phyloP scores from a whole-genome alignment of 2,329 filamentous ascomycete species.

The Thelonectria blattea region DNA sequence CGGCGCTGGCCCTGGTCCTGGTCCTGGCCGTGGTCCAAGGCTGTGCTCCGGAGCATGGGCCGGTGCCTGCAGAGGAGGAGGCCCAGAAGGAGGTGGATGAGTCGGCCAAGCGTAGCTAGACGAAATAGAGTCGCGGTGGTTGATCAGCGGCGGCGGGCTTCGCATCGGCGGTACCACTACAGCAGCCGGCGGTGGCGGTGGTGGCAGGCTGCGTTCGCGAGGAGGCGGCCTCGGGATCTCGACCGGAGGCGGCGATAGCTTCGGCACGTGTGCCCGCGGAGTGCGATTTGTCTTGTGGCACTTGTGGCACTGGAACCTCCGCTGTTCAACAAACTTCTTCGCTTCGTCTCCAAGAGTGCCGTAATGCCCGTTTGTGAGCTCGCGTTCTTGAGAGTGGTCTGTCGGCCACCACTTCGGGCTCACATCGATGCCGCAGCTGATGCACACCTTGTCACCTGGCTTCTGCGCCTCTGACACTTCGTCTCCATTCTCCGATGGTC shows the following conservation, averaged over 20 bases:
- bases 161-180: constrained; percentile 33
- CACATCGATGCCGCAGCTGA: constrained; percentile 71
- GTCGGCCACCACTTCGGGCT: constrained; percentile 77
- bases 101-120: constrained; percentile 37
- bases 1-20: constrained; percentile 19
- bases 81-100: constrained; percentile 32
- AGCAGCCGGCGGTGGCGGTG: constrained; percentile 4
- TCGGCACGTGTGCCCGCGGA: constrained; percentile 41
- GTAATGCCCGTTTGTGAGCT: constrained; percentile 58
- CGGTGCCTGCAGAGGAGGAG: constrained; percentile 33
- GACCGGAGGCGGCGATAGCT: constrained; percentile 27
- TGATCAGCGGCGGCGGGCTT: constrained; percentile 39
- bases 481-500: constrained; percentile 38
- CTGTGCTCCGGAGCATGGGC: constrained; percentile 36
- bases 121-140: constrained; percentile 37
- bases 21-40: constrained; percentile 38
- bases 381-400: constrained; percentile 57
- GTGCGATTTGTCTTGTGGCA: constrained; percentile 65
- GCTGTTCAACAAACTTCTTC: constrained; percentile 64
- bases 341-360: constrained; percentile 61
- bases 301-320: constrained; percentile 76
- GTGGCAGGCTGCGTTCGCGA: constrained; percentile 27
- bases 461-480: constrained; percentile 40
- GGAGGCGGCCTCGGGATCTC: constrained; percentile 30
- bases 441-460: constrained; percentile 61